These are phyloP conservation scores for Geosmithia morbida DNA, from an alignment of 2,329 filamentous ascomycete genomes.

Conservation along the genomic window DNA sequence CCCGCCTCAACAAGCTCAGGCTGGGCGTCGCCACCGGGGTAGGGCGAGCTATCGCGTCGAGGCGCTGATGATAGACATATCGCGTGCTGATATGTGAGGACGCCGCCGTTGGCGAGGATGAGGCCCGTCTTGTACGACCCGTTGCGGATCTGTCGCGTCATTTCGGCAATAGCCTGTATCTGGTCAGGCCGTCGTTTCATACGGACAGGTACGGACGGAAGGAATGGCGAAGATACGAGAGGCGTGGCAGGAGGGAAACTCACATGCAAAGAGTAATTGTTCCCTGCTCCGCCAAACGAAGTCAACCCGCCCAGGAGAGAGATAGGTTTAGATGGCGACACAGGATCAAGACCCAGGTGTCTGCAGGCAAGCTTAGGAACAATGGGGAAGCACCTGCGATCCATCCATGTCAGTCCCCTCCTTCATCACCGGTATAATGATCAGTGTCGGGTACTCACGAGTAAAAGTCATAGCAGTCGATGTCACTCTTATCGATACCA, in stretches of 20 bases:
- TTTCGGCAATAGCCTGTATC: conserved; percentile 30
- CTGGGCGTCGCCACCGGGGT: conserved; percentile 6
- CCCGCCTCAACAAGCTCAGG: conserved; percentile 2
- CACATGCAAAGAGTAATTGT: conserved; percentile 58
- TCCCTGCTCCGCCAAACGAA: conserved; percentile 55
- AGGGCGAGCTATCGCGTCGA: conserved; percentile 3
- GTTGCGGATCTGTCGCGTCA: conserved; percentile 35
- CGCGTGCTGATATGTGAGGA: conserved; percentile 50
- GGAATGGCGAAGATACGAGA: neutral
- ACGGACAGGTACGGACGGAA: too few relatives aligned
- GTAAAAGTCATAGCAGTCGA: conserved; percentile 51
- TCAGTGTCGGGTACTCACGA: conserved; percentile 23
- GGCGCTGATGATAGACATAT: conserved; percentile 38
- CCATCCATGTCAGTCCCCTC: neutral
- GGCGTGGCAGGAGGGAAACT: conserved; percentile 6
- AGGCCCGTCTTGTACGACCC: conserved; percentile 33
- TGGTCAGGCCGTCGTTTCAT: neutral
- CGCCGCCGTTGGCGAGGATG: conserved; percentile 50
- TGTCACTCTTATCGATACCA: conserved; percentile 28
- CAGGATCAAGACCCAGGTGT: conserved; percentile 39
- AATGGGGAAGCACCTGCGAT: conserved; percentile 49
- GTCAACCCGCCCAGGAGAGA: conserved; percentile 52
- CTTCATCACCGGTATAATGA: neutral
- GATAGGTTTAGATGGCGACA: conserved; percentile 30
- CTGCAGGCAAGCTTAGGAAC: conserved; percentile 51